A percentile compares a stretch with the other conserved stretches of the same genome.
Evolutionary conservation across 2,329 filamentous ascomycete species (phyloP).

Genomic region (Clarireedia homoeocarpa): DNA sequence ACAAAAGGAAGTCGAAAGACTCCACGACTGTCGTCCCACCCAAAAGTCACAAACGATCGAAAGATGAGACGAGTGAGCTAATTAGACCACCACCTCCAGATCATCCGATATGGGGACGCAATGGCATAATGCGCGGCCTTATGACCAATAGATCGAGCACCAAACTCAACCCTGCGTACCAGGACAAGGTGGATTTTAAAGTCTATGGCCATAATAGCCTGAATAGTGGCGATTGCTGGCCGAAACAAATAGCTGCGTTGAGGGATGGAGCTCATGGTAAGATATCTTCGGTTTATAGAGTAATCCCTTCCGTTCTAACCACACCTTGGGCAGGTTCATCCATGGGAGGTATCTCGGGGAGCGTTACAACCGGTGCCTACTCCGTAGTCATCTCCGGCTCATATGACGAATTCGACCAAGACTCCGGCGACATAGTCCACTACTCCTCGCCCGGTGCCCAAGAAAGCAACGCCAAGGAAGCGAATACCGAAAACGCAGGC

Average conservation of each 20-base stretch:
- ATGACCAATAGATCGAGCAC: not conserved
- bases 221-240: not conserved
- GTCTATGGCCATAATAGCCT: not conserved
- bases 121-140: not conserved
- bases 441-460: not conserved
- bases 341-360: not conserved
- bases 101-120: not conserved
- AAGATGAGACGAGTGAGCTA: not conserved
- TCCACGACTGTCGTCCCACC: not conserved
- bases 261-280: constrained; percentile 4
- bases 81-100: not conserved
- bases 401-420: not conserved
- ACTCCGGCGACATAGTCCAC: not conserved
- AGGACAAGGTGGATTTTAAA: not conserved
- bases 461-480: not conserved
- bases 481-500: not conserved
- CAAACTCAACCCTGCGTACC: not conserved
- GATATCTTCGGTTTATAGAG: not conserved
- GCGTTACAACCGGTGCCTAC: not conserved
- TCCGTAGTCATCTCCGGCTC: not conserved
- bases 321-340: not conserved
- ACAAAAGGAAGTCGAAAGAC: not conserved
- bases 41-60: not conserved
- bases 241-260: not conserved
- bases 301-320: no score